Evolutionary conservation across 331 rosid genomes (phyloP).

Genomic region (Dryas integrifolia): DNA sequence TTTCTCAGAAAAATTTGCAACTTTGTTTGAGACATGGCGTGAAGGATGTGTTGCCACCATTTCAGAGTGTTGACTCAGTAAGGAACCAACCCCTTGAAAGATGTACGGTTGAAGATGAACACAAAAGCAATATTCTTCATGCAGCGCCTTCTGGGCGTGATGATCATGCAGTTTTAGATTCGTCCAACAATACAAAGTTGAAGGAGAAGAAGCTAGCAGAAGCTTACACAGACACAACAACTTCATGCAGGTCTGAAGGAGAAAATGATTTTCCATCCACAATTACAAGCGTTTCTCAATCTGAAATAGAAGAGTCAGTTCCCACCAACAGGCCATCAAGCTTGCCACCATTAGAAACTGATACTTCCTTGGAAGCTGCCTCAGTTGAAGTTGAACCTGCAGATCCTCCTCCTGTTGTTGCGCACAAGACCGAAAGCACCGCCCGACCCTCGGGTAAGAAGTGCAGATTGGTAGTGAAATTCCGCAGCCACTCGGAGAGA

Average conservation of each 20-base stretch:
- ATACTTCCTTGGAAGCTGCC: constrained; percentile 34
- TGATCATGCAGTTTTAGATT: constrained; percentile 27
- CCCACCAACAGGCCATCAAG: constrained; percentile 38
- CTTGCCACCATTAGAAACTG: constrained; percentile 27
- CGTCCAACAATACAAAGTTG: constrained; percentile 19
- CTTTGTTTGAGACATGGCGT: constrained; percentile 56
- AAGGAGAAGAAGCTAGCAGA: constrained; percentile 31
- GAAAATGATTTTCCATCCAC: constrained; percentile 49
- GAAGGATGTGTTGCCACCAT: constrained; percentile 53
- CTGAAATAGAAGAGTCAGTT: constrained; percentile 44
- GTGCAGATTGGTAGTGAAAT: constrained; percentile 48
- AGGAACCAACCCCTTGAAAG: constrained; percentile 32
- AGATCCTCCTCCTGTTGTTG: constrained; percentile 20
- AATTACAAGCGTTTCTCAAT: constrained; percentile 38
- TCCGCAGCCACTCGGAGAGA: constrained; percentile 34
- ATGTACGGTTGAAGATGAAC: constrained; percentile 32
- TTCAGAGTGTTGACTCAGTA: constrained; percentile 38
- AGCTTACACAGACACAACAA: constrained; percentile 27
- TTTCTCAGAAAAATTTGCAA: constrained; percentile 48
- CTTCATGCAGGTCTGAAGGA: constrained; percentile 45
- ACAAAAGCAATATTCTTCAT: constrained; percentile 19
- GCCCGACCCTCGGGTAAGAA: constrained; percentile 37
- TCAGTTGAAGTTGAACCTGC: constrained; percentile 36
- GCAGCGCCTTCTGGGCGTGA: constrained; percentile 31
- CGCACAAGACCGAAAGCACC: constrained; percentile 33